Base-by-base conservation (phyloP, 202 grass and related monocot genomes). In the Hordeum pubiflorum region DNA sequence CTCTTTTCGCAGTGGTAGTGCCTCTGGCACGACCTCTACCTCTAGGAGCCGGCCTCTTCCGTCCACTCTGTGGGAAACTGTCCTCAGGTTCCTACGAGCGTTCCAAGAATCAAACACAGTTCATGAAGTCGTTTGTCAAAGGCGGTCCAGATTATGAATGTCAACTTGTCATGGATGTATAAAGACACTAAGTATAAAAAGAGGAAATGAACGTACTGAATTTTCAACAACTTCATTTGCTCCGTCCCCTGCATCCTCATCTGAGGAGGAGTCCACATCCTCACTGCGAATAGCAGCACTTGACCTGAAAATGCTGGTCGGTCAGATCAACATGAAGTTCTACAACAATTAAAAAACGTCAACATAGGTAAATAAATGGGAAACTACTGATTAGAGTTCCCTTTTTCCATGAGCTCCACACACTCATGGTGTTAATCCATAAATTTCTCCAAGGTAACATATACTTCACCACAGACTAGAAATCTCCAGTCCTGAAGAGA, bases 1-100 rank as follows among this genome's bases (percentile, higher is more conserved):
- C 92, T 80, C 88, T 94, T 86, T 98, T 98, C 7, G 95, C 77
- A 31, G 85, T 54, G n/a, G 88, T 81, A 52, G 89, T 79, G 39
- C 85, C 87, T 84, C 85, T 79, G 32, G 86, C 85, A 60, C 90
- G 87, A 6, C 88, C 90, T 77, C 89, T 93, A 1, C 74, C 91
- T 79, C 85, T 84, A 67, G 92, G 89, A 83, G 87, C 84, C 72
- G 79, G 77, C 75, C 90, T 93, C 75, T 94, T 94, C 59, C 69
- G 83, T 20, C 94, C 88, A 77, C 31, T 92, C 58, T 68, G 84
- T 32, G 57, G 79, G 32, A 79, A 69, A 81, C 43, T 94, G 56
- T 93, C 88, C 77, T 93, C 95, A 3, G 90, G 86, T 66, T 94
- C 92, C 95, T 98, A 36, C 0, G 12, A 76, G 64, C 14, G 73